phyloP scores from a whole-genome alignment of 78 protist species.

The Emiliania huxleyi region DNA sequence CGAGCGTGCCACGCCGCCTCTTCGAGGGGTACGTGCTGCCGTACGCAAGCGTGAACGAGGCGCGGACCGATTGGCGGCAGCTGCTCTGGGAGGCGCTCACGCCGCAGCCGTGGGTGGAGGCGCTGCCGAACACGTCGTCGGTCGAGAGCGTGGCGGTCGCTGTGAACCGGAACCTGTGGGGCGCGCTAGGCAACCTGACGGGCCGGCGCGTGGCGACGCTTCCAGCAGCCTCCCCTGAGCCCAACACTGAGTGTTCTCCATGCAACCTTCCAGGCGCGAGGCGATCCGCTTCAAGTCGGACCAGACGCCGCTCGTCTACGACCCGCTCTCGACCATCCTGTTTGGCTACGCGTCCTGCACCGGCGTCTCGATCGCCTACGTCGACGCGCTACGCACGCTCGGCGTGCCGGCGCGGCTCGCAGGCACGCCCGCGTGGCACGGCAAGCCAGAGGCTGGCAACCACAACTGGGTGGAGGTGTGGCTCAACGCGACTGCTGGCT shows the following conservation, averaged over 20 bases:
- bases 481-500: not conserved
- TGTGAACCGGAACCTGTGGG: not conserved
- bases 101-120: not conserved
- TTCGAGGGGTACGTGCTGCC: not conserved
- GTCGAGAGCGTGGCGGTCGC: not conserved
- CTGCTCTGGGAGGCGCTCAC: not conserved
- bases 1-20: not conserved
- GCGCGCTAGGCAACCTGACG: not conserved
- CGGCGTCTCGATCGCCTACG: not conserved
- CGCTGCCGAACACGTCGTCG: not conserved
- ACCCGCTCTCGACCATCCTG: not conserved
- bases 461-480: conserved; percentile 34
- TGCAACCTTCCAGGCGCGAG: too few species aligned
- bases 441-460: not conserved
- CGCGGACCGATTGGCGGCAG: conserved; percentile 19
- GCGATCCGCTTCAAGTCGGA: not conserved
- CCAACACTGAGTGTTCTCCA: too few species aligned
- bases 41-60: conserved; percentile 18
- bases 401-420: conserved; percentile 42
- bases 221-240: too few species aligned
- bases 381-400: conserved; percentile 27
- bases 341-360: conserved; percentile 30
- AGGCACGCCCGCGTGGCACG: conserved; percentile 26
- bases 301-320: not conserved
- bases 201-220: too few species aligned